Percentiles rank a stretch among this genome's conserved stretches.
Evolutionary conservation across 257 asterid genomes (phyloP).

Genomic region (Paraleonurus japonicus): DNA sequence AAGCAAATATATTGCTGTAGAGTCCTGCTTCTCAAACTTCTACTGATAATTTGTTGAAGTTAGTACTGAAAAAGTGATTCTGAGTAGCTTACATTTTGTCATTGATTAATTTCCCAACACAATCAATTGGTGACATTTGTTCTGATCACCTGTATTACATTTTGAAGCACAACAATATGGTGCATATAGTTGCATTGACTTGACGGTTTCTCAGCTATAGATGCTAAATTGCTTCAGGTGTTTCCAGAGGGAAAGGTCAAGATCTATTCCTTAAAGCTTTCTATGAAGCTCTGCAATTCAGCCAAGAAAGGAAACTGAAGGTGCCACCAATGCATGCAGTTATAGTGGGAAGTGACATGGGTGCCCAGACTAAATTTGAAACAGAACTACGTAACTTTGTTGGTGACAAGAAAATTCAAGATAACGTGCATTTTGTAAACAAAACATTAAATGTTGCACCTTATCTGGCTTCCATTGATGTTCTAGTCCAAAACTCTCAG

Average conservation of each 20-base stretch:
- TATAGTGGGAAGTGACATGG: slow-evolving; percentile 89
- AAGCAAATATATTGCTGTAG: background rate
- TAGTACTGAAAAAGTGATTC: background rate
- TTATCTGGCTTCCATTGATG: slow-evolving; percentile 81
- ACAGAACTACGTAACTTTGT: slow-evolving; percentile 77
- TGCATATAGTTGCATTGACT: background rate
- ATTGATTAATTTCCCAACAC: background rate
- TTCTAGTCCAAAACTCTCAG: slow-evolving; percentile 98
- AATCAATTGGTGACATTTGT: slow-evolving; percentile 3
- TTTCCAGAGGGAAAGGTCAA: slow-evolving; percentile 97
- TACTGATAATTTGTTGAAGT: background rate
- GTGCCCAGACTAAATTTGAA: slow-evolving; percentile 80
- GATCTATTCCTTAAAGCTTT: slow-evolving; percentile 85
- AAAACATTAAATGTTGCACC: slow-evolving; percentile 91
- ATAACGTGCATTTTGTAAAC: slow-evolving; percentile 78
- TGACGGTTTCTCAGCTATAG: slow-evolving; percentile 22
- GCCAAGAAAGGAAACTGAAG: slow-evolving; percentile 60
- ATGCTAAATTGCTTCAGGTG: slow-evolving; percentile 56
- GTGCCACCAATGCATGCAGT: slow-evolving; percentile 75
- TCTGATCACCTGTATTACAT: background rate
- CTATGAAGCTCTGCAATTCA: slow-evolving; percentile 69
- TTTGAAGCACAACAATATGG: background rate
- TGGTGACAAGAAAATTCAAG: slow-evolving; percentile 60
- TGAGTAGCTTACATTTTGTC: background rate
- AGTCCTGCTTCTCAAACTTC: background rate